These are phyloP conservation scores for Strobilomyces confusus DNA, from an alignment of 768 basidiomycete species.

Conservation along the genomic window DNA sequence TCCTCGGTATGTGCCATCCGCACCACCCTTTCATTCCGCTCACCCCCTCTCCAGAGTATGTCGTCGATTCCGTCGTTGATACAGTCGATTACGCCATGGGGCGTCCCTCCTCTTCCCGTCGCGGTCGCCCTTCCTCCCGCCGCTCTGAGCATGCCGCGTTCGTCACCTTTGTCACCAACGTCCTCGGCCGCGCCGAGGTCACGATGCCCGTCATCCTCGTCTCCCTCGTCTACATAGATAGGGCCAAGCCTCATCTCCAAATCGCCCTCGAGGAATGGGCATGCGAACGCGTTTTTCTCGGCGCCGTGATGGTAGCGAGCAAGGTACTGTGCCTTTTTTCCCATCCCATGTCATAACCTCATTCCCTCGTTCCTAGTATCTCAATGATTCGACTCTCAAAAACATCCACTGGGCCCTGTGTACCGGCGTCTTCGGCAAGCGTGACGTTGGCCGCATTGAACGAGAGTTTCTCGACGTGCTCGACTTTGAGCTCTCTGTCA, in stretches of 20 bases:
- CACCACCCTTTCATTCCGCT: background rate
- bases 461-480: constrained; percentile 79
- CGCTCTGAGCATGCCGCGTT: constrained; percentile 55
- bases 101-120: constrained; percentile 52
- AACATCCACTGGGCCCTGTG: constrained; percentile 90
- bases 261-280: constrained; percentile 85
- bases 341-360: constrained; percentile 17
- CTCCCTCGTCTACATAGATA: constrained; percentile 70
- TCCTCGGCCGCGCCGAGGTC: constrained; percentile 71
- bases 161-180: constrained; percentile 59
- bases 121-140: constrained; percentile 45
- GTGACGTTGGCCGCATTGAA: constrained; percentile 77
- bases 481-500: constrained; percentile 66
- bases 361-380: constrained; percentile 45
- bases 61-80: constrained; percentile 64
- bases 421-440: constrained; percentile 77
- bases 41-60: constrained; percentile 48
- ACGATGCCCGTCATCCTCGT: constrained; percentile 65
- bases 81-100: constrained; percentile 76
- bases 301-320: constrained; percentile 82
- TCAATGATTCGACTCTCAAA: constrained; percentile 87
- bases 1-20: constrained; percentile 57
- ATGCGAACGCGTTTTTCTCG: constrained; percentile 85
- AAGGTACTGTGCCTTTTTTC: constrained; percentile 48
- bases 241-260: constrained; percentile 74